These are phyloP conservation scores for Platanus orientalis DNA, from an alignment of 164 flowering plant species.

Conservation along the genomic window DNA sequence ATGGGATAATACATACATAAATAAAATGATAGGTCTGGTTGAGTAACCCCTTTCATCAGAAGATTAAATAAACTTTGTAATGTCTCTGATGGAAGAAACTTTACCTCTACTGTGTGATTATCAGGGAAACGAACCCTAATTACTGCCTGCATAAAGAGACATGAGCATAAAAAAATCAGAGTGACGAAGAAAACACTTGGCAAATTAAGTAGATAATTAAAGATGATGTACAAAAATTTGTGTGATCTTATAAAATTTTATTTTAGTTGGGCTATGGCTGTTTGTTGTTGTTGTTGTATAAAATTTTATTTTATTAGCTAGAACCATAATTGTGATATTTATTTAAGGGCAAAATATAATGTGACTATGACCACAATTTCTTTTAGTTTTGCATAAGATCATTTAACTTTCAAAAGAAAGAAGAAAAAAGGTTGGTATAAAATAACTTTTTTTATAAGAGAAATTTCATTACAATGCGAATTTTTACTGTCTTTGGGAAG, in stretches of 20 bases:
- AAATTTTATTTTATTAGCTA: neutral
- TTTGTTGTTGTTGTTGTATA: too few species aligned
- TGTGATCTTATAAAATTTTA: too few species aligned
- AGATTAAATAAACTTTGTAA: slow-evolving; percentile 68
- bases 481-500: too few species aligned
- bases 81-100: slow-evolving; percentile 84
- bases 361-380: neutral
- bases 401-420: neutral
- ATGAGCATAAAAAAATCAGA: neutral
- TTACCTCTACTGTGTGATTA: slow-evolving; percentile 67
- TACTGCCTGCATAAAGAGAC: slow-evolving; percentile 40
- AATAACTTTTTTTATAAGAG: too few species aligned
- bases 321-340: neutral
- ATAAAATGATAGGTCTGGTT: slow-evolving; percentile 75
- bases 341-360: neutral
- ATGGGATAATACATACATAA: slow-evolving; percentile 45
- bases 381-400: neutral
- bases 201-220: neutral
- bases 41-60: slow-evolving; percentile 56
- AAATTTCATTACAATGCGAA: too few species aligned
- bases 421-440: neutral
- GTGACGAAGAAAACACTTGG: too few species aligned
- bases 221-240: too few species aligned
- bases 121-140: slow-evolving; percentile 94
- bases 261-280: too few species aligned